phyloP scores from a whole-genome alignment of 345 rosid species.

The Pistacia atlantica region DNA sequence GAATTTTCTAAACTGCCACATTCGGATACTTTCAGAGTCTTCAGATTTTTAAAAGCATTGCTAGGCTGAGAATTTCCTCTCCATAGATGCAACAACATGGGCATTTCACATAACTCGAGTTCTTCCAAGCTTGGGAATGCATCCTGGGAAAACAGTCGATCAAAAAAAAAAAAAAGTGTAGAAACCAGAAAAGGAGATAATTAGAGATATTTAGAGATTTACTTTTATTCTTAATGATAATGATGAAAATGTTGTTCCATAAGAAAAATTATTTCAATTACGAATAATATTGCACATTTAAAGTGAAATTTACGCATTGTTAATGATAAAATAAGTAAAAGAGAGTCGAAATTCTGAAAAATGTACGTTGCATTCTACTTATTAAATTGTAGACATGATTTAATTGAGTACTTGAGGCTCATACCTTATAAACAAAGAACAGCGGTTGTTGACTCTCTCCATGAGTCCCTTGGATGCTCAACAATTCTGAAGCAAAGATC shows the following conservation, averaged over 20 bases:
- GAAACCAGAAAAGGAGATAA: background rate
- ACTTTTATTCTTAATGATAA: background rate
- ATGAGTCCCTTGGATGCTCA: background rate
- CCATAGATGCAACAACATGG: background rate
- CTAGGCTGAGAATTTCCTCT: background rate
- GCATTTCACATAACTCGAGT: background rate
- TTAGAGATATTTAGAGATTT: too few species aligned
- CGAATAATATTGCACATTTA: too few species aligned
- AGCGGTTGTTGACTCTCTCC: background rate
- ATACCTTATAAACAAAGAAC: background rate
- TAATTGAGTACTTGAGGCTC: background rate
- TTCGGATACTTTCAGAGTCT: background rate
- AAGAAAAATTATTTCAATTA: too few species aligned
- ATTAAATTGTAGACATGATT: background rate
- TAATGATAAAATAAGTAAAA: too few species aligned
- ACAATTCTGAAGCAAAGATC: background rate
- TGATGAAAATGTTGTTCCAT: background rate
- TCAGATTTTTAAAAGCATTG: background rate
- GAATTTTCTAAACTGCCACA: background rate
- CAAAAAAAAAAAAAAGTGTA: background rate
- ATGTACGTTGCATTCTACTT: background rate
- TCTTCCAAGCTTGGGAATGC: background rate
- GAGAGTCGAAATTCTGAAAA: background rate
- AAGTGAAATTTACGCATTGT: too few species aligned
- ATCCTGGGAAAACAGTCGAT: background rate